Percentiles rank a stretch among this genome's conserved stretches.
Conservation (phyloP, 352 stramenopile genomes). For the Phytophthora multivora region DNA sequence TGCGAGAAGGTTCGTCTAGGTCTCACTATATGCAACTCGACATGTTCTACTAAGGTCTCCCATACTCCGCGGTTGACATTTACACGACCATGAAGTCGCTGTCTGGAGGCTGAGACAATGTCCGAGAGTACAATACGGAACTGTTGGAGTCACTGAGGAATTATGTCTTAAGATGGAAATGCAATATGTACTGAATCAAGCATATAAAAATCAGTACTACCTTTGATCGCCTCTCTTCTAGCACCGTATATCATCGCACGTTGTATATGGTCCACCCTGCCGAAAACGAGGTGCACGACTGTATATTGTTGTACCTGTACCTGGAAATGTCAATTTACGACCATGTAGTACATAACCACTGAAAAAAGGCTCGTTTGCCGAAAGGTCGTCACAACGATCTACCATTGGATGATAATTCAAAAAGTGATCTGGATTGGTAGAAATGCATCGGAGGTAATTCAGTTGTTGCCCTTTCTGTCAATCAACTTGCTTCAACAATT, state of each 20-base stretch:
- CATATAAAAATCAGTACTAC: background rate
- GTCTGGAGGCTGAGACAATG: constrained; percentile 5
- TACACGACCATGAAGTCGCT: constrained; percentile 16
- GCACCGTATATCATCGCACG: background rate
- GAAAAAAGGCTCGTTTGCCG: constrained; percentile 20
- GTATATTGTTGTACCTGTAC: no score
- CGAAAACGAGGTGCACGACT: background rate
- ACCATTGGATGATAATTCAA: constrained; percentile 14
- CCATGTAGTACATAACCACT: no score
- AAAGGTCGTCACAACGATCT: constrained; percentile 20
- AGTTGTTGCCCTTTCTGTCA: background rate
- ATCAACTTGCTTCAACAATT: no score
- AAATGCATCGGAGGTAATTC: constrained; percentile 10
- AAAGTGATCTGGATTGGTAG: constrained; percentile 5
- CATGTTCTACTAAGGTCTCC: constrained; percentile 3
- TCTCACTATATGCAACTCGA: constrained; percentile 5
- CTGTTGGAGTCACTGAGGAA: constrained; percentile 19
- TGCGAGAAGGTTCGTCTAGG: background rate
- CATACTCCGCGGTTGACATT: constrained; percentile 6
- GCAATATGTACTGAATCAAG: constrained; percentile 8
- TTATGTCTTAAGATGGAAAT: constrained; percentile 18
- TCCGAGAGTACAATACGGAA: no score
- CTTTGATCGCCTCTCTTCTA: background rate
- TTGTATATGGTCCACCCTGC: background rate
- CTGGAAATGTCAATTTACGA: no score